Base-by-base conservation (phyloP, 352 stramenopile species). In the Phytophthora cactorum region DNA sequence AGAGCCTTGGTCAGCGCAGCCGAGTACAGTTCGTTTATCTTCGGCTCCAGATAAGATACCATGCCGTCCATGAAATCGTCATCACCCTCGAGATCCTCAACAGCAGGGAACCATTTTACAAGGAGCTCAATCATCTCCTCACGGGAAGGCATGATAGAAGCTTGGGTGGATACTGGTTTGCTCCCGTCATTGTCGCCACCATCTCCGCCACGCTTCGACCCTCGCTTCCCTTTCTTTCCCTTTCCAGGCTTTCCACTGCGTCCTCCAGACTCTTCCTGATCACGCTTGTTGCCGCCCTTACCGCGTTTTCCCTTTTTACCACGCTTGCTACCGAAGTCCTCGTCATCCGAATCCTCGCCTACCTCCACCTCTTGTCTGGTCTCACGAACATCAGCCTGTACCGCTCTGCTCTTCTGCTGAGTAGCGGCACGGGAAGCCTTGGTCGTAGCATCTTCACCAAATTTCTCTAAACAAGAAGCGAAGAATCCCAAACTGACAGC, bases 41-140 rank as follows among this genome's bases (percentile, higher is more conserved):
- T 77, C 0, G 59, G 32, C 52, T 79, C 59, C 14, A 94, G 44
- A 62, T 86, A 55, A 7, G 82, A 71, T 2, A 78, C 61, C 31
- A 96, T 41, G 0, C 69, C 72, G 14, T 80, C 72, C 22, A 96
- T 59, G 28, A 96, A 81, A n/a, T 90, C 80, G 6, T 91, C 84
- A 28, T 94, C 83, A 12, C 81, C 81, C 52, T 77, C 57, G 11
- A 79, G 55, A 54, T 78, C 70, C 12, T 90, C 82, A n/a, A 86
- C 44, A 11, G 72, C 63, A 9, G 79, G 66, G 50, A 89, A 90
- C 68, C 72, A 84, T 28, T 73, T 52, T 0, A 71, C 47, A 12
- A 95, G 44, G 36, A 93, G 61, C n/a, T 76, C 60, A 39, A 67
- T 68, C 9, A 78, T 65, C 29, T 88, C 72, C 28, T 84, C 82